Evolutionary conservation across 805 yeast species (phyloP), one percentile per base, ranked within the genome.

Genomic region (Clavispora fructus): DNA sequence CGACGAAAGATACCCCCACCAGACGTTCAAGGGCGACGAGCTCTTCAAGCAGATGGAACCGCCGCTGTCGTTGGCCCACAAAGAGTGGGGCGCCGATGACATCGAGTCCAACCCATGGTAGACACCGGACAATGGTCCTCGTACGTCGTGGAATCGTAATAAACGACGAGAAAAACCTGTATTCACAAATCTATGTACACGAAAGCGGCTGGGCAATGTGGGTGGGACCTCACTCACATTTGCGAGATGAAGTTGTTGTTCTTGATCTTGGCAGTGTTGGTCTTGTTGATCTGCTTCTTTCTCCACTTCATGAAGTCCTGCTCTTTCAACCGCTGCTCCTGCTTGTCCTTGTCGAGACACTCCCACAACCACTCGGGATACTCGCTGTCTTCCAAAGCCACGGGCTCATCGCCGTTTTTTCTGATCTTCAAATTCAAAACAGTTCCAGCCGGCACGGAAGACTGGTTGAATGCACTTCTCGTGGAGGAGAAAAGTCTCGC

Each of bases 311-410:
- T 77, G 42, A 83, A 73, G 35, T 88, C 87, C 46, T 79, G 79
- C 23, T 71, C 73, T 42, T 78, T 82, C 33, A 85, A 71, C 53
- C 77, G 71, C 26, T 71, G 77, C 46, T 74, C 71, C 58, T 79
- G 82, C n/a, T 78, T 78, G 33, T 78, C 77, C 43, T 77, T 71
- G 63, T 91, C 95, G 29, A 90, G 75, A 41, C 87, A 72, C 6
- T 77, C 79, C 98, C 98, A 94, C 44, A 92, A 74, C 99, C 99
- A 92, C 39, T 77, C 87, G 6, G 99, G 99, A 61, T 92, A 92
- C 58, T 91, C 96, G 33, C 73, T 73, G 62, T 94, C 98, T 50
- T 85, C 88, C 45, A 85, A 65, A 1, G 98, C 98, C 6, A 88
- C 82, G 8, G 95, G 89, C 56, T 90, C 97, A 49, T 83, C 80